Evolutionary conservation across 169 alveolate genomes (phyloP).

Genomic region (Eimeria sp.): DNA sequence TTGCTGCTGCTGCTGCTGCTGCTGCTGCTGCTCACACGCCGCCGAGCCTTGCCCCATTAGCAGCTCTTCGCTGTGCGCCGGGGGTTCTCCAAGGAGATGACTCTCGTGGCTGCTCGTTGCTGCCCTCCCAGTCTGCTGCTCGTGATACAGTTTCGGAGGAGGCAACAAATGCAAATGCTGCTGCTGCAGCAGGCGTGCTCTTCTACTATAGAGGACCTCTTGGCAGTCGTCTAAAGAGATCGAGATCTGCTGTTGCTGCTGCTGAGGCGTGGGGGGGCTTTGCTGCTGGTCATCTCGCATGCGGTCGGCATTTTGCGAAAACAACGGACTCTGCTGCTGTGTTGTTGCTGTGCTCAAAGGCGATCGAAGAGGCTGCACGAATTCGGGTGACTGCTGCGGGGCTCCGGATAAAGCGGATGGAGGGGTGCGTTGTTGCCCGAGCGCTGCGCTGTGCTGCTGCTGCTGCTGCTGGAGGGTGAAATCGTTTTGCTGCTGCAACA

Average conservation of each 20-base stretch:
- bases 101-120: neutral
- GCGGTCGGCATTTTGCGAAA: neutral
- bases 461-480: neutral
- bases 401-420: neutral
- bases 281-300: neutral
- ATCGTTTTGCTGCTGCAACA: neutral
- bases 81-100: neutral
- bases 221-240: neutral
- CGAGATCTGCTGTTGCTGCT: neutral
- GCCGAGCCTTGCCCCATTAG: neutral
- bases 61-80: neutral
- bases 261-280: neutral
- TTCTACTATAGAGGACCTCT: neutral
- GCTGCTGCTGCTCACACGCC: neutral
- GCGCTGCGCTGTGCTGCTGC: slow-evolving; percentile 1
- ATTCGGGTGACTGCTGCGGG: neutral
- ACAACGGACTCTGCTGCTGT: neutral
- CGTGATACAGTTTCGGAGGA: neutral
- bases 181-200: slow-evolving; percentile 31
- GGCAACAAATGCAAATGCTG: slow-evolving; percentile 6
- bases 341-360: neutral
- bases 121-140: neutral
- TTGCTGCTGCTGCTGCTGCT: slow-evolving; percentile 12
- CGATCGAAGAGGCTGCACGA: neutral
- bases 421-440: neutral